Evolutionary conservation across 2,329 filamentous ascomycete species (phyloP), one percentile per base, ranked within the genome.

Genomic region (Colletotrichum brevisporum): DNA sequence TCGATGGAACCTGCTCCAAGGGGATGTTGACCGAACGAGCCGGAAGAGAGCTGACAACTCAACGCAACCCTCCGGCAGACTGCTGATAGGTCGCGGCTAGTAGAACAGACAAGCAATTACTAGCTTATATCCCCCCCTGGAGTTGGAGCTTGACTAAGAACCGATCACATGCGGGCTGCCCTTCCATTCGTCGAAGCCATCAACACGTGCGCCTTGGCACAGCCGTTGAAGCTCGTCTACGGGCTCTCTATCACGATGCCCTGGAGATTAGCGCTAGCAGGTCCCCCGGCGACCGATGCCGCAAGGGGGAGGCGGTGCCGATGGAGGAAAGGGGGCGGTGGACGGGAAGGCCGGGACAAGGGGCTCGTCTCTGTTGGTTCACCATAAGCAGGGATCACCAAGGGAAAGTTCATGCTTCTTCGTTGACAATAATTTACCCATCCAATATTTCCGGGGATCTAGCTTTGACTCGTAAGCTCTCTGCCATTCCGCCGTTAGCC

Each of bases 241-340:
- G 10, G 15, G 31, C 41, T 43, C 41, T n/a, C 36, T 26, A 43
- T 10, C 31, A 36, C 31, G 48, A 62, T 15, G 53, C 47, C 16
- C 24, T 54, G 59, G 39, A 41, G 36, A 62, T 53, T 43, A 21
- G 36, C 12, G 16, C 18, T 41, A 24, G 21, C 57, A 24, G 2
- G 21, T 24, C 21, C 21, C 21, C 21, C 21, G 45, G 47, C 52
- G 18, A 57, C 41, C n/a, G 50, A 59, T 59, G 12, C 61, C 61
- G 48, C 24, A 55, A 55, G 27, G 6, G 60, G 61, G 54, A 60
- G 66, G 61, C 54, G 55, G 48, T 69, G 66, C 55, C 54, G 61
- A 59, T 54, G n/a, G n/a, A n/a, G 24, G 53, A 12, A 43, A 57
- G 63, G 59, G 59, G 26, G 63, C 64, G 13, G 15, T 57, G 39